Evolutionary conservation across 208 protist species (phyloP), one percentile per base, ranked within the genome.

Genomic region (Trypanosoma rangeli): DNA sequence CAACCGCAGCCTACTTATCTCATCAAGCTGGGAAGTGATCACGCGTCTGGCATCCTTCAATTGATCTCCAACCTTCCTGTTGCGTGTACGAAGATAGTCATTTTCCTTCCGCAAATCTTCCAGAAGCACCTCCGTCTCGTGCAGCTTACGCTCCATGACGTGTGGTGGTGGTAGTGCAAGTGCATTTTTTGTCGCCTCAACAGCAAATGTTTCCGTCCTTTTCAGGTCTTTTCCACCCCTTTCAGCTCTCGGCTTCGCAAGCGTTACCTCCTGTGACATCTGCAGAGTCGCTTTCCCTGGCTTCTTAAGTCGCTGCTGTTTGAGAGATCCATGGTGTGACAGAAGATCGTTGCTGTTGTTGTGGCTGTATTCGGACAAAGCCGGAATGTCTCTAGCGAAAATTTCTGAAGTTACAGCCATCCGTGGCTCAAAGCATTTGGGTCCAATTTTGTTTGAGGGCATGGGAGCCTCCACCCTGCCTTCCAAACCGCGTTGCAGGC

Each of bases 61-160:
- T 62, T 93, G 82, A 18, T 56, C 80, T 31, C 80, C 82, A 22
- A 73, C 35, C 22, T 61, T 68, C 49, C 83, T 78, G 15, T 84
- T 59, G 29, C 61, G 55, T 13, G 35, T 69, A 3, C 80, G 80
- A 44, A 93, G 84, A 56, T 74, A 59, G 31, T 80, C 77, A 59
- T 89, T 89, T 55, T 95, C 90, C 35, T 69, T 80, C 44, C 76
- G 37, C 18, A 91, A 63, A 58, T 94, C 84, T 64, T 88, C 90
- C 31, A 84, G 52, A 28, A 68, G 68, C 0, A 92, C 78, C 29
- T 88, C 63, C 64, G 77, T 76, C 58, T 90, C 81, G 65, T 90
- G 85, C 28, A 94, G 79, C 63, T 80, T 67, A 48, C 56, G 46
- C 49, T 74, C 61, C 20, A 39, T 22, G 42, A 29, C 7, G 7